Percentiles rank a stretch among this genome's conserved stretches.
Conservation (phyloP, 129 eudicot species). For the Deinandra increscens region DNA sequence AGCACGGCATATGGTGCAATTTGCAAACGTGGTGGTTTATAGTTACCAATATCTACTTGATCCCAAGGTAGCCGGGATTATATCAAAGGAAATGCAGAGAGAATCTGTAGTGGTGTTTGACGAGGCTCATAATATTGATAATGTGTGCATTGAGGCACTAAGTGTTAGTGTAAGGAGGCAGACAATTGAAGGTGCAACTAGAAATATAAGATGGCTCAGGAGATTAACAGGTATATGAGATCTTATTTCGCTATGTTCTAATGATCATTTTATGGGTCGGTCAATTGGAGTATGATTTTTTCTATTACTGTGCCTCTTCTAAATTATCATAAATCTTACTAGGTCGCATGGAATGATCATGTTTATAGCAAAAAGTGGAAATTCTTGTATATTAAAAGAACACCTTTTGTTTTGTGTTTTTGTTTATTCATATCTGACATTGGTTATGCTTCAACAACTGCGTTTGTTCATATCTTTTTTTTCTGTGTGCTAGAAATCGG, state of each 20-base stretch:
- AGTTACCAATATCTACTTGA: conserved; percentile 97
- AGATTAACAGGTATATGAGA: conserved; percentile 74
- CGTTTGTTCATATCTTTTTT: neutral
- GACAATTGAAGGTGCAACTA: conserved; percentile 91
- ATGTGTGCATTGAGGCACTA: conserved; percentile 95
- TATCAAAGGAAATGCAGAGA: conserved; percentile 92
- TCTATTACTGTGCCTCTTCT: neutral
- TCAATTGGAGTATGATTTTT: neutral
- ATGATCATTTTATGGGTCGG: neutral
- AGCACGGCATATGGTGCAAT: conserved; percentile 91
- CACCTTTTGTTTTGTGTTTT: neutral
- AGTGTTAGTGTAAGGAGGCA: conserved; percentile 92
- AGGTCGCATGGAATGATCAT: neutral
- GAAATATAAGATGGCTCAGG: conserved; percentile 88
- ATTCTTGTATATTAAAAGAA: neutral
- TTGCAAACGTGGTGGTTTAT: conserved; percentile 97
- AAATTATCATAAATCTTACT: neutral
- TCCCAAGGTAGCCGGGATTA: conserved; percentile 94
- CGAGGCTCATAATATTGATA: conserved; percentile 98
- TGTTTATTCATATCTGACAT: neutral
- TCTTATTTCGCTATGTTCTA: neutral
- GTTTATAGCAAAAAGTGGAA: neutral
- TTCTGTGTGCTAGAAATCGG: neutral
- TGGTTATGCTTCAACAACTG: neutral
- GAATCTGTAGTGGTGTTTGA: conserved; percentile 97